Evolutionary conservation across 148 eudicot species (phyloP).

Genomic region (Spergularia bocconei): DNA sequence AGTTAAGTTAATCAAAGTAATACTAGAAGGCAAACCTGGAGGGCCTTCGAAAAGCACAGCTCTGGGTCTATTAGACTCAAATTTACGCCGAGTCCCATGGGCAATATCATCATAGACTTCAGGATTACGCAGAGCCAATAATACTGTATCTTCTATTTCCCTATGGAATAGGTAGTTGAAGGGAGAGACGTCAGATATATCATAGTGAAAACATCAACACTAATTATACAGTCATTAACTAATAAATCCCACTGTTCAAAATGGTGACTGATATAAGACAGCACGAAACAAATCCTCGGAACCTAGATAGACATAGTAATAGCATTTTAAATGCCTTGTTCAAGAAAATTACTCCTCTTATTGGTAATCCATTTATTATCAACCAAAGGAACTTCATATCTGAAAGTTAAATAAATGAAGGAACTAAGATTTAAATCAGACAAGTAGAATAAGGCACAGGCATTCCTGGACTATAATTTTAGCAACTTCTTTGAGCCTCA

Average conservation of each 20-base stretch:
- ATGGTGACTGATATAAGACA: not conserved
- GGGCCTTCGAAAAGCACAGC: constrained; percentile 98
- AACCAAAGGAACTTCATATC: not conserved
- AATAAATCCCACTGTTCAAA: not conserved
- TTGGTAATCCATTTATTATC: not conserved
- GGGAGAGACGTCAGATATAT: not conserved
- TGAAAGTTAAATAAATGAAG: not conserved
- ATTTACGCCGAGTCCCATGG: constrained; percentile 86
- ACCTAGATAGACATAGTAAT: not conserved
- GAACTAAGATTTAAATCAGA: too few relatives aligned
- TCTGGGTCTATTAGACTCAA: constrained; percentile 90
- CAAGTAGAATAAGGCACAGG: too few relatives aligned
- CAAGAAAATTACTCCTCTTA: not conserved
- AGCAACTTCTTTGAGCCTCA: not conserved
- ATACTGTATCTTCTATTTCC: constrained; percentile 82
- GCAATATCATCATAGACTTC: constrained; percentile 97
- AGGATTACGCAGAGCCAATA: constrained; percentile 86
- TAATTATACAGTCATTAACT: not conserved
- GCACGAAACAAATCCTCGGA: not conserved
- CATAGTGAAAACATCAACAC: not conserved
- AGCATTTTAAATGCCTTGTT: not conserved
- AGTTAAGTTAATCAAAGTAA: not conserved
- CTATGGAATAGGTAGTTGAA: constrained; percentile 25
- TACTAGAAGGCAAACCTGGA: constrained; percentile 60
- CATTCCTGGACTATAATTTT: not conserved